Evolutionary conservation across 1,139 yeast species (phyloP).

Genomic region (Kodamaea sp.): DNA sequence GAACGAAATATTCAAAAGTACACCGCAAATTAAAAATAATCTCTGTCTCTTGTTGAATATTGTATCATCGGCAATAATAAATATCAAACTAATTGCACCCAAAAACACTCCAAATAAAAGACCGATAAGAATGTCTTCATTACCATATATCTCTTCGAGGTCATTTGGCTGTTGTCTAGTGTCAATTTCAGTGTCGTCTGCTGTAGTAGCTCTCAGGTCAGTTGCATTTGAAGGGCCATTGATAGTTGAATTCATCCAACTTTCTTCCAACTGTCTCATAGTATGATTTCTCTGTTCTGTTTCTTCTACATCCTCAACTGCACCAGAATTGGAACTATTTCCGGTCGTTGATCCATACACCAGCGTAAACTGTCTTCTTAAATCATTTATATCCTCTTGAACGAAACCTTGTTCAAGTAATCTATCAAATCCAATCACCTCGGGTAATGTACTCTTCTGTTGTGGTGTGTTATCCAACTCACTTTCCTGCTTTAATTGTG

Average conservation of each 20-base stretch:
- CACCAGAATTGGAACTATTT: constrained; percentile 12
- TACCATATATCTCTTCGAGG: constrained; percentile 37
- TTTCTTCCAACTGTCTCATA: constrained; percentile 69
- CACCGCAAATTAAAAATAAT: constrained; percentile 62
- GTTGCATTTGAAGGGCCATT: constrained; percentile 18
- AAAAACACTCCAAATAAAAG: constrained; percentile 59
- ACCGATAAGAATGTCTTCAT: constrained; percentile 62
- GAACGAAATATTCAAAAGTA: constrained; percentile 54
- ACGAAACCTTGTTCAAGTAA: constrained; percentile 79
- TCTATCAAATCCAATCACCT: constrained; percentile 82
- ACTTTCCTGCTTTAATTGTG: constrained; percentile 63
- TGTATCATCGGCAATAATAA: constrained; percentile 53
- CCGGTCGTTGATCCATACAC: constrained; percentile 37
- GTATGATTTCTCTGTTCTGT: constrained; percentile 36
- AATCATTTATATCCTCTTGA: constrained; percentile 65
- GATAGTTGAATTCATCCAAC: constrained; percentile 86
- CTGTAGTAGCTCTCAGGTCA: constrained; percentile 4
- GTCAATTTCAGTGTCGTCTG: constrained; percentile 7
- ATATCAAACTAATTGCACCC: constrained; percentile 58
- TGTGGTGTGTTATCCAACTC: constrained; percentile 51
- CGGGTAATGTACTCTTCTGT: constrained; percentile 57
- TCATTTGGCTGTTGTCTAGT: constrained; percentile 27
- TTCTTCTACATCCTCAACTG: constrained; percentile 40
- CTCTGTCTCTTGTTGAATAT: constrained; percentile 56
- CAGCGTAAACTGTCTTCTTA: constrained; percentile 70